Evolutionary conservation across 2,329 filamentous ascomycete genomes (phyloP).

Genomic region (Pseudopithomyces chartarum): DNA sequence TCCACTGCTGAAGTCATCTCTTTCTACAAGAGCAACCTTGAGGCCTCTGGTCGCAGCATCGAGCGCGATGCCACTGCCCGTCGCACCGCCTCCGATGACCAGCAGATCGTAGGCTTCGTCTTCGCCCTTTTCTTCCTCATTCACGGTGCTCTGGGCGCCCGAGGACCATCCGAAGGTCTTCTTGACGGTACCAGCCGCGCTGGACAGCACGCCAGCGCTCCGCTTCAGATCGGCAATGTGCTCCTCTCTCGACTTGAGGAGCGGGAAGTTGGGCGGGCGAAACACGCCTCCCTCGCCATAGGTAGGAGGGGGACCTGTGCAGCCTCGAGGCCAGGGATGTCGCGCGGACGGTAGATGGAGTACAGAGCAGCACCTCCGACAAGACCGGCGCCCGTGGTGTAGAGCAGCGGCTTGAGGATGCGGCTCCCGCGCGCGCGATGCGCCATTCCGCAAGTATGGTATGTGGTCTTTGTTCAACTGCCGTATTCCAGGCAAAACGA

Average conservation of each 20-base stretch:
- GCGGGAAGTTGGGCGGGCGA: constrained; percentile 69
- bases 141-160: constrained; percentile 21
- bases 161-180: constrained; percentile 43
- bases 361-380: constrained; percentile 63
- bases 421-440: constrained; percentile 45
- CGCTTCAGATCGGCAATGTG: constrained; percentile 66
- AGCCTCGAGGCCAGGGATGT: constrained; percentile 72
- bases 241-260: constrained; percentile 64
- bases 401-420: constrained; percentile 62
- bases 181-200: constrained; percentile 47
- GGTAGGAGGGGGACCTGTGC: constrained; percentile 73
- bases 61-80: constrained; percentile 78
- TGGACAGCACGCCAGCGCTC: constrained; percentile 51
- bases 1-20: constrained; percentile 81
- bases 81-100: constrained; percentile 79
- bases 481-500: no score
- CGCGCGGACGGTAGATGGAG: constrained; percentile 69
- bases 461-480: neutral
- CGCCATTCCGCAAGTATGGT: constrained; percentile 31
- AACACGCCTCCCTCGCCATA: constrained; percentile 72
- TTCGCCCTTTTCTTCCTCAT: constrained; percentile 32
- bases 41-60: constrained; percentile 80
- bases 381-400: constrained; percentile 60
- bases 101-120: constrained; percentile 74
- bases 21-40: constrained; percentile 79